These are phyloP conservation scores for Thuja plicata DNA, from an alignment of 83 land plant genomes.

Conservation along the genomic window DNA sequence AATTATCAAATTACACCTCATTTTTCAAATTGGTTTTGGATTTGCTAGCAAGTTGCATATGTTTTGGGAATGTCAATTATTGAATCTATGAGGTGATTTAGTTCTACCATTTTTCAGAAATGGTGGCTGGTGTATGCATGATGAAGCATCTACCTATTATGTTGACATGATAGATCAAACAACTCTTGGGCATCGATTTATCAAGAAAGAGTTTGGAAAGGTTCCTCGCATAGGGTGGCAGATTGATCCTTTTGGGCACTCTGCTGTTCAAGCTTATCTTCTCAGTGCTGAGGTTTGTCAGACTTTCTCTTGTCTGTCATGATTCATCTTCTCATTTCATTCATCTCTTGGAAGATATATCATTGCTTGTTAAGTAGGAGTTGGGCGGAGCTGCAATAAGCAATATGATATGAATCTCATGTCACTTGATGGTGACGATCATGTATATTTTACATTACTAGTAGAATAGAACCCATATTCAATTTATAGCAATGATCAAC, in stretches of 20 bases:
- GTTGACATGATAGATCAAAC: constrained; percentile 99
- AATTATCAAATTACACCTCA: neutral
- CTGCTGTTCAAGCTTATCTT: constrained; percentile 94
- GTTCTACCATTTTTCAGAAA: constrained; percentile 48
- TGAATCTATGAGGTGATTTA: neutral
- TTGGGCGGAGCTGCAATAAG: neutral
- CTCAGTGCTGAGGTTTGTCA: constrained; percentile 83
- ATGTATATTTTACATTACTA: neutral
- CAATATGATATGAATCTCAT: neutral
- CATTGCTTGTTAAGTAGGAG: neutral
- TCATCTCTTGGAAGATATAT: neutral
- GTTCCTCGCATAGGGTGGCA: constrained; percentile 97
- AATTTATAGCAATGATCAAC: neutral
- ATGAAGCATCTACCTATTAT: constrained; percentile 92
- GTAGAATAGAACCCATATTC: neutral
- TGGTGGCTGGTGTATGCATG: constrained; percentile 99
- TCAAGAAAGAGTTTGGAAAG: constrained; percentile 78
- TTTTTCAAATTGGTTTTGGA: neutral
- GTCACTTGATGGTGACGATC: neutral
- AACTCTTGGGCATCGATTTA: constrained; percentile 88
- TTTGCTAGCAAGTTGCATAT: neutral
- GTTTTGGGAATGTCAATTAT: neutral
- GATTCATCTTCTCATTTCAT: neutral
- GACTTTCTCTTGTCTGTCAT: neutral
- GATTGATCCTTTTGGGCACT: constrained; percentile 99